A percentile compares a stretch with the other conserved stretches of the same genome.
Evolutionary conservation across 1,284 basidiomycete genomes (phyloP).

Genomic region (Leccinum glutinopallens): DNA sequence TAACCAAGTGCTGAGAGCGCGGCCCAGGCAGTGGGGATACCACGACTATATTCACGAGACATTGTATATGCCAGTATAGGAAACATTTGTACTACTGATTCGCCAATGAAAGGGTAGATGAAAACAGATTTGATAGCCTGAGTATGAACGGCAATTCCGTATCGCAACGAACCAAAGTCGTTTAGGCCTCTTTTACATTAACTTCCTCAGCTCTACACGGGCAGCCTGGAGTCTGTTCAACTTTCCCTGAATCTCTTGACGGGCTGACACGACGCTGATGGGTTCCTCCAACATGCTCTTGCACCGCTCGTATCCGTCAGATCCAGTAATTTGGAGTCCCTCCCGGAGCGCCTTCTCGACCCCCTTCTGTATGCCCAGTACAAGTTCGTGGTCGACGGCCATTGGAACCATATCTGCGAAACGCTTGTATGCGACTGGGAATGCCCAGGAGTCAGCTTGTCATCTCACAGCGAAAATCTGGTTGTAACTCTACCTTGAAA

Average conservation of each 20-base stretch:
- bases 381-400: conserved; percentile 63
- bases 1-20: background rate
- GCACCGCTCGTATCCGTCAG: conserved; percentile 38
- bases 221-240: conserved; percentile 55
- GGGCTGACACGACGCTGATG: conserved; percentile 42
- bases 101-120: background rate
- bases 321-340: conserved; percentile 43
- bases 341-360: conserved; percentile 49
- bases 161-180: background rate
- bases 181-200: conserved; percentile 17
- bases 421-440: conserved; percentile 67
- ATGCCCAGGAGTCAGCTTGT: conserved; percentile 1
- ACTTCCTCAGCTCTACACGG: conserved; percentile 43
- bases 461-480: background rate
- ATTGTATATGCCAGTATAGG: background rate
- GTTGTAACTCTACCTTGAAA: conserved; percentile 56
- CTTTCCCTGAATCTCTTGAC: conserved; percentile 55
- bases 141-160: background rate
- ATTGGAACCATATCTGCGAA: conserved; percentile 65
- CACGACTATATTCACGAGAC: background rate
- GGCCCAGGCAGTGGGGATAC: background rate
- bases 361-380: conserved; percentile 46
- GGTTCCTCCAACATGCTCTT: conserved; percentile 58
- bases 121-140: background rate
- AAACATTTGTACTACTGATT: background rate